These are phyloP conservation scores for Phytophthora colocasiae DNA, from an alignment of 352 stramenopile species.

Conservation along the genomic window DNA sequence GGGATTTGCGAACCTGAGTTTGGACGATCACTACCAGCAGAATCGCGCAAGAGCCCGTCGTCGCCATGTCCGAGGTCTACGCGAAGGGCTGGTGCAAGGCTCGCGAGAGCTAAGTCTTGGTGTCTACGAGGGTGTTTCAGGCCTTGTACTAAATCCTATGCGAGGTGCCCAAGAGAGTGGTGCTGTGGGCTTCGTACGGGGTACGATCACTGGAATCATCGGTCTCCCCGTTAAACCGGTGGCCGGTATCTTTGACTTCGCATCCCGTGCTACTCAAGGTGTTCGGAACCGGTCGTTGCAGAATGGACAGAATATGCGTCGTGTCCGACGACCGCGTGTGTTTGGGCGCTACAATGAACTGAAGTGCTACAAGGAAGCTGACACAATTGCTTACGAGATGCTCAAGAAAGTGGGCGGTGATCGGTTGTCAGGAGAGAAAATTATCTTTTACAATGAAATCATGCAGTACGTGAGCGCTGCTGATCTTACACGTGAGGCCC, in stretches of 20 bases:
- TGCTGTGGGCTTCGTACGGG: constrained; percentile 84
- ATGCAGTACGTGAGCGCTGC: constrained; percentile 76
- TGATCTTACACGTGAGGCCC: constrained; percentile 80
- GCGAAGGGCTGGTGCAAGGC: constrained; percentile 83
- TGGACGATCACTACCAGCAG: constrained; percentile 90
- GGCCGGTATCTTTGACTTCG: constrained; percentile 90
- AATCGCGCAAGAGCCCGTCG: constrained; percentile 80
- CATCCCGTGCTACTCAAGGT: constrained; percentile 86
- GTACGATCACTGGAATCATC: constrained; percentile 89
- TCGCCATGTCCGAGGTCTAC: constrained; percentile 79
- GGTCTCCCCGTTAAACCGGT: constrained; percentile 88
- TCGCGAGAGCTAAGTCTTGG: constrained; percentile 87
- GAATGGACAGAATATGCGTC: constrained; percentile 79
- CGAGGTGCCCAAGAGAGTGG: constrained; percentile 81
- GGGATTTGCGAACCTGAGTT: constrained; percentile 83
- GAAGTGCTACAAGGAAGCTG: constrained; percentile 90
- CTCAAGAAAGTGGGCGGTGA: constrained; percentile 76
- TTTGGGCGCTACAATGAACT: constrained; percentile 92
- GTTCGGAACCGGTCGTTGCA: constrained; percentile 86
- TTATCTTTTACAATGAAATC: constrained; percentile 91
- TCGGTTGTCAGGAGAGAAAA: constrained; percentile 81
- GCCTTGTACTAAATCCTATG: constrained; percentile 84
- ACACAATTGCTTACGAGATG: constrained; percentile 87
- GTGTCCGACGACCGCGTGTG: constrained; percentile 81
- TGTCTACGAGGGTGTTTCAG: constrained; percentile 86